Evolutionary conservation across 306 rosid species (phyloP).

Genomic region (Ammopiptanthus mongolicus): DNA sequence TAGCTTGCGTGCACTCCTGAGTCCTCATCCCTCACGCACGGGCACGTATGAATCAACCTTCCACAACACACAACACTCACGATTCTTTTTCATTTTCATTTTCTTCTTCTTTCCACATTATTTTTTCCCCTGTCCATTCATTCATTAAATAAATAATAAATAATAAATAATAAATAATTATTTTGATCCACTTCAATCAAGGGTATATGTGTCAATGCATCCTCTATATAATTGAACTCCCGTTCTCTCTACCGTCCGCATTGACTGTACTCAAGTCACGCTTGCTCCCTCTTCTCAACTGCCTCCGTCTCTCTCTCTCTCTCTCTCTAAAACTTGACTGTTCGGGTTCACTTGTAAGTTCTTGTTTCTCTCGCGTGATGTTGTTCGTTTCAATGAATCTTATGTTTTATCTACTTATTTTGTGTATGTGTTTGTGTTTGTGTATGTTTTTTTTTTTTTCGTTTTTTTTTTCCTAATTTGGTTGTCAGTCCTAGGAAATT

Average conservation of each 20-base stretch:
- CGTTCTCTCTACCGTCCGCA: slow-evolving; percentile 43
- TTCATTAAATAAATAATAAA: too few species aligned
- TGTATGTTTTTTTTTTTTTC: neutral
- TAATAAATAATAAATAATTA: neutral
- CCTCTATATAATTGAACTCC: slow-evolving; percentile 60
- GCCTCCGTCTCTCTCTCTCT: neutral
- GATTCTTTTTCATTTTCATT: neutral
- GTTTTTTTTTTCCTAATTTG: neutral
- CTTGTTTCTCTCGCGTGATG: neutral
- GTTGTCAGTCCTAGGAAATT: neutral
- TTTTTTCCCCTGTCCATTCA: neutral
- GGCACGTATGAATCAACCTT: slow-evolving; percentile 35
- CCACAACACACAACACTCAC: slow-evolving; percentile 11
- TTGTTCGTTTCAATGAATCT: neutral
- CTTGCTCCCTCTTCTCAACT: slow-evolving; percentile 35
- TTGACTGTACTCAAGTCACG: slow-evolving; percentile 52
- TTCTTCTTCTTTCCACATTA: neutral
- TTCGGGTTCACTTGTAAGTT: slow-evolving; percentile 21
- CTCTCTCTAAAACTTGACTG: neutral
- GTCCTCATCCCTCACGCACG: slow-evolving; percentile 34
- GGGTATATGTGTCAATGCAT: slow-evolving; percentile 53
- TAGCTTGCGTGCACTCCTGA: slow-evolving; percentile 63
- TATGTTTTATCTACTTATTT: neutral
- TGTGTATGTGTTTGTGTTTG: neutral
- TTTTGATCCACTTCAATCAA: slow-evolving; percentile 16